Conservation (phyloP, 2,329 filamentous ascomycete species). For the Annulohypoxylon truncatum region DNA sequence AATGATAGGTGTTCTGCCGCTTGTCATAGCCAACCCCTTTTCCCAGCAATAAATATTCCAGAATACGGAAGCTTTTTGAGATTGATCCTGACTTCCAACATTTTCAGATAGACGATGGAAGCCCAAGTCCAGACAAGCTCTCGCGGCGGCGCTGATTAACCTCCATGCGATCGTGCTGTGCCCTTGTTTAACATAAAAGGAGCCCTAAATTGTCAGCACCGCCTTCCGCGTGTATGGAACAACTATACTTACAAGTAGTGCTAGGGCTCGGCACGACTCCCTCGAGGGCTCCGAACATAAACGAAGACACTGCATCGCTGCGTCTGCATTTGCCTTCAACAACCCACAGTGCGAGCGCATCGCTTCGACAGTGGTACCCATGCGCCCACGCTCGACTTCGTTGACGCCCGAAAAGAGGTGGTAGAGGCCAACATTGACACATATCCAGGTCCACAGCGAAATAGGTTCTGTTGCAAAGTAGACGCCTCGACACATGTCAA, state of each 20-base stretch:
- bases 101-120: slow-evolving; percentile 43
- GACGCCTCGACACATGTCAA: slow-evolving; percentile 44
- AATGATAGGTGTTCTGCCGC: slow-evolving; percentile 45
- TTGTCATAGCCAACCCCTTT: slow-evolving; percentile 47
- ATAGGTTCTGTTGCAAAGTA: slow-evolving; percentile 48
- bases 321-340: slow-evolving; percentile 42
- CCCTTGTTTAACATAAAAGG: slow-evolving; percentile 46
- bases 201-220: slow-evolving; percentile 36
- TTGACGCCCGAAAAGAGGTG: slow-evolving; percentile 39
- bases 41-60: slow-evolving; percentile 49
- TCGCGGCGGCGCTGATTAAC: slow-evolving; percentile 44
- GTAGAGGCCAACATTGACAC: slow-evolving; percentile 46
- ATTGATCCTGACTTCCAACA: not conserved
- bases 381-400: slow-evolving; percentile 20
- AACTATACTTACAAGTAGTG: slow-evolving; percentile 42
- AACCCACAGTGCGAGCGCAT: slow-evolving; percentile 28
- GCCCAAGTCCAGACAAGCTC: slow-evolving; percentile 46
- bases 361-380: slow-evolving; percentile 30
- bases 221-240: not conserved
- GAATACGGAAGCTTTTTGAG: slow-evolving; percentile 40
- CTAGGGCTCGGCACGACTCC: slow-evolving; percentile 46
- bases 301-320: slow-evolving; percentile 45
- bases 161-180: slow-evolving; percentile 47
- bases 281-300: slow-evolving; percentile 46
- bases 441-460: slow-evolving; percentile 46